These are phyloP conservation scores for Yarrowia sp. DNA, from an alignment of 805 yeast genomes.

Conservation along the genomic window DNA sequence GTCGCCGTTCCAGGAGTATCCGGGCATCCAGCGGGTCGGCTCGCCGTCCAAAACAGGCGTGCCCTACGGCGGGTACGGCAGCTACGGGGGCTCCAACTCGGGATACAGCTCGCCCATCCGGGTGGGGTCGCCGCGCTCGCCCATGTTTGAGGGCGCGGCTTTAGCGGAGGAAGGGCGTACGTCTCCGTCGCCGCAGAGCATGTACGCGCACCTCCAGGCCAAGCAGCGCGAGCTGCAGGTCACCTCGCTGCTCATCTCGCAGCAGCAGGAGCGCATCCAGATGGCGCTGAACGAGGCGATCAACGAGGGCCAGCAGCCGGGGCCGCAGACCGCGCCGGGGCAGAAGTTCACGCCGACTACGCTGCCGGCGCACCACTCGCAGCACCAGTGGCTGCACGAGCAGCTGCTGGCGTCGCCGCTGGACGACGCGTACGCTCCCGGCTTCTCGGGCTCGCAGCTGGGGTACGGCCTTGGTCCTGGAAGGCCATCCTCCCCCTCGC, in stretches of 20 bases:
- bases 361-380: constrained; percentile 27
- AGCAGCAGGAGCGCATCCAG: constrained; percentile 40
- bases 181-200: constrained; percentile 29
- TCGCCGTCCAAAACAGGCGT: constrained; percentile 10
- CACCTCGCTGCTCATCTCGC: constrained; percentile 37
- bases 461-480: constrained; percentile 14
- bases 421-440: background rate
- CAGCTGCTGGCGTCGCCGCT: constrained; percentile 27
- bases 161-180: constrained; percentile 1
- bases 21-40: constrained; percentile 20
- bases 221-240: constrained; percentile 39
- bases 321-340: constrained; percentile 1
- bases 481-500: background rate
- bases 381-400: constrained; percentile 31
- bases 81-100: background rate
- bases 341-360: constrained; percentile 13
- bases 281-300: constrained; percentile 26
- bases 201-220: constrained; percentile 39
- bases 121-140: constrained; percentile 24
- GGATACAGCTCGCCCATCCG: constrained; percentile 15
- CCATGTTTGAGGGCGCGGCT: constrained; percentile 11
- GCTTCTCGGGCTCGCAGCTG: too few relatives aligned
- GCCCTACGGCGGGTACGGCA: constrained; percentile 17
- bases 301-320: constrained; percentile 3
- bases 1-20: constrained; percentile 21